These are phyloP conservation scores for Cetradonia linearis DNA, from an alignment of 495 filamentous ascomycete species.

Conservation along the genomic window DNA sequence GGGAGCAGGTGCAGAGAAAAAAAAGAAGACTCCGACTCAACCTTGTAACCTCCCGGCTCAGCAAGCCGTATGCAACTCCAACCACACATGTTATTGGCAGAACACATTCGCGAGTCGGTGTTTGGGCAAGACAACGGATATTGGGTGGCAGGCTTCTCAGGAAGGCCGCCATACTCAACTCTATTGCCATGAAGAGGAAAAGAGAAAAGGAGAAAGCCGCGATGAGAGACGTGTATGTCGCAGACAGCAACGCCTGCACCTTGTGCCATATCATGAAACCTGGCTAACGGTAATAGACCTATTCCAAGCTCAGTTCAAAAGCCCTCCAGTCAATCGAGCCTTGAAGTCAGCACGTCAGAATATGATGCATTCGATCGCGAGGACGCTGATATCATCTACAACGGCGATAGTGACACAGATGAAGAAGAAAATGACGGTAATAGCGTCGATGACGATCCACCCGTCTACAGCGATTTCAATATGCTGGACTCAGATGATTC, in stretches of 20 bases:
- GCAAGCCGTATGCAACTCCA: conserved; percentile 55
- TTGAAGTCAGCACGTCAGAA: conserved; percentile 27
- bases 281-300: conserved; percentile 1
- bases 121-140: conserved; percentile 39
- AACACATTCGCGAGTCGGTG: conserved; percentile 43
- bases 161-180: conserved; percentile 47
- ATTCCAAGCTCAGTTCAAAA: conserved; percentile 7
- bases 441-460: not conserved
- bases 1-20: conserved; percentile 46
- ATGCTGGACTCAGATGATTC: conserved; percentile 17
- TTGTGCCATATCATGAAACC: not conserved
- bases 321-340: conserved; percentile 2
- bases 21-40: conserved; percentile 54
- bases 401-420: conserved; percentile 23
- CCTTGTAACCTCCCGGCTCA: conserved; percentile 59
- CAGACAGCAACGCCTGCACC: conserved; percentile 16
- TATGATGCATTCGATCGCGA: conserved; percentile 42
- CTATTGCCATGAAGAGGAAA: conserved; percentile 33
- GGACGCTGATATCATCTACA: conserved; percentile 28
- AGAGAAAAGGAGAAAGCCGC: not conserved
- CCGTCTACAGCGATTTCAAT: conserved; percentile 26
- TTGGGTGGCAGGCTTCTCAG: conserved; percentile 37
- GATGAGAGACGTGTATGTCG: conserved; percentile 11
- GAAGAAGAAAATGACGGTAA: conserved; percentile 11
- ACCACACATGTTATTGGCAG: conserved; percentile 58